Base-by-base conservation (phyloP, 1,139 yeast species). In the Pichia sp. region DNA sequence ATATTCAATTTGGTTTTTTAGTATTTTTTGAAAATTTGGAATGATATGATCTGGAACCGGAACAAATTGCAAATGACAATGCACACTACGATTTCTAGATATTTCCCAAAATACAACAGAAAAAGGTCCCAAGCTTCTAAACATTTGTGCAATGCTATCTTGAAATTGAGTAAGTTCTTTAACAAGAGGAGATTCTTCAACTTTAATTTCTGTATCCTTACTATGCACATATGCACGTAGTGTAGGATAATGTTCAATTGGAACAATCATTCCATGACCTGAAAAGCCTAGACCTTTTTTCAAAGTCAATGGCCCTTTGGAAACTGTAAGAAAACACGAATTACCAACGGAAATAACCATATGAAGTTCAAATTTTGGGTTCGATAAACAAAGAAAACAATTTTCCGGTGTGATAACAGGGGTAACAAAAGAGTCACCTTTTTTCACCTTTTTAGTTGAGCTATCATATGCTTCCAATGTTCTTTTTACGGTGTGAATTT, bases 351-450 rank as follows among this genome's bases (percentile, higher is more conserved):
- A 75, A 1, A 86, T 72, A 24, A 89, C 76, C 81, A 89, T 77
- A 58, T 87, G 94, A 3, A 84, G 70, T 51, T 83, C 93, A 5
- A 85, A 72, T 16, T 78, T 73, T 0, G 95, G 86, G 53, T 86
- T 86, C 1, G 93, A 78, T 20, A 88, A 69, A 57, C 96, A 89
- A 56, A 89, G 84, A 63, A 84, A 88, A 56, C 97, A 89, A 31
- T 68, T 63, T 14, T 66, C 68, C 0, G 87, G 85, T 1, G 70
- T 55, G 1, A 80, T 71, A 1, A 58, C 61, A 20, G 30, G 20
- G 1, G 31, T 10, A 15, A 22, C 18, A 9, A 13, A 19, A 8
- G 21, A n/a, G 19, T 13, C n/a, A 3, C 5, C 33, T 22, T 27
- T 41, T 38, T 20, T 15, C 7, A 13, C 7, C 5, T 1, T 11